Percentiles rank a stretch among this genome's conserved stretches.
Conservation (phyloP, 2,329 filamentous ascomycete genomes). For the Sarocladium strictum region DNA sequence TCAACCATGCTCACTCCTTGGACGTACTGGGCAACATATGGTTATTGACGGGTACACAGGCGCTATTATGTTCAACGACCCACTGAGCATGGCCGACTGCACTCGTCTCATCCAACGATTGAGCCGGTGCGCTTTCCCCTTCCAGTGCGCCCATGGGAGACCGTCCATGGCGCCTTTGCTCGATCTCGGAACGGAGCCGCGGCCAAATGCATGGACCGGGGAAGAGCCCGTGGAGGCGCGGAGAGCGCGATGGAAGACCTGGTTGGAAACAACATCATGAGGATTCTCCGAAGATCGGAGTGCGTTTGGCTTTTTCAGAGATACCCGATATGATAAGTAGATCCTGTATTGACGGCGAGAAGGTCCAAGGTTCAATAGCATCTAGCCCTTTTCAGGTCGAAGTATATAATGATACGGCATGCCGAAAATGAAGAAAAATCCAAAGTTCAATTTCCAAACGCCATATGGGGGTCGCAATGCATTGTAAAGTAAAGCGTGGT, state of each 20-base stretch:
- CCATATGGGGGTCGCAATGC: no score
- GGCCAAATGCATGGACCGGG: conserved; percentile 20
- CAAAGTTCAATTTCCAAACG: no score
- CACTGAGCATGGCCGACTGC: conserved; percentile 53
- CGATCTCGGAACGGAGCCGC: conserved; percentile 34
- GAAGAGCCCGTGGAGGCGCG: background rate
- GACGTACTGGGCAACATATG: background rate
- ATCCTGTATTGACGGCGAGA: background rate
- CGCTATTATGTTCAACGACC: conserved; percentile 83
- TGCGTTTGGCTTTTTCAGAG: background rate
- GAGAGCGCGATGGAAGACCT: conserved; percentile 17
- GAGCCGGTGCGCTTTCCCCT: conserved; percentile 64
- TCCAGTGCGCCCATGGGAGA: conserved; percentile 77
- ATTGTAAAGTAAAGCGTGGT: background rate
- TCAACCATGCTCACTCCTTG: background rate
- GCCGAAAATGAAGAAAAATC: no score
- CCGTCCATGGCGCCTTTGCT: conserved; percentile 60
- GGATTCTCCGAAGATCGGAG: no score
- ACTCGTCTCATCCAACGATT: conserved; percentile 48
- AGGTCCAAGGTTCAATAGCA: no score
- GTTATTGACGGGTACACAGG: background rate
- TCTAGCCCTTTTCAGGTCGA: no score
- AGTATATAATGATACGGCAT: no score
- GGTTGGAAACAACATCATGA: conserved; percentile 12
- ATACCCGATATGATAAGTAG: background rate